Conservation (phyloP, 495 filamentous ascomycete species). For the Aspergillus sclerotiicarbonarius region DNA sequence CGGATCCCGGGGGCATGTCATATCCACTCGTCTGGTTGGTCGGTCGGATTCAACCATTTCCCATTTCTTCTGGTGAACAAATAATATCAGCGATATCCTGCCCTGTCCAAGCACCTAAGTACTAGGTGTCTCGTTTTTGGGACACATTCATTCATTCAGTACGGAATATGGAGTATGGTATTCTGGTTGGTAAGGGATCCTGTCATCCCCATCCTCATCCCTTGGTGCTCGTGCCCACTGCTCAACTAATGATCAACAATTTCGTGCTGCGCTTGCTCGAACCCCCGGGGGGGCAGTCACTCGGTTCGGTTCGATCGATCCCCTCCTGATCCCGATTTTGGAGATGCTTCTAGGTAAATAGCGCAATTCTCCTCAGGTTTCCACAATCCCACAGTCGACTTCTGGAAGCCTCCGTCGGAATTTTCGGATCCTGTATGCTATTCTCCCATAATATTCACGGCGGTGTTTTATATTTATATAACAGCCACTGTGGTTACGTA, state of each 20-base stretch:
- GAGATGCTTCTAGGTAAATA: neutral
- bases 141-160: too few relatives aligned
- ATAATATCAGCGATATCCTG: too few relatives aligned
- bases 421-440: neutral
- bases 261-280: neutral
- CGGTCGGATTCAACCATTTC: neutral
- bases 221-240: neutral
- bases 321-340: neutral
- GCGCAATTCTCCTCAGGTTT: neutral
- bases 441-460: too few relatives aligned
- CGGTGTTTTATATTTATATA: too few relatives aligned
- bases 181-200: too few relatives aligned
- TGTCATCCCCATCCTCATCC: neutral
- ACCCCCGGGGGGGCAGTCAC: neutral
- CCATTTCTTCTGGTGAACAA: neutral
- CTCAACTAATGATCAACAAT: neutral
- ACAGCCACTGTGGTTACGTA: too few relatives aligned
- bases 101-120: too few relatives aligned
- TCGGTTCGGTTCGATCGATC: constrained; percentile 1
- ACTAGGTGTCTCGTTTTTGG: too few relatives aligned
- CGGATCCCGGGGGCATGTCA: constrained; percentile 9
- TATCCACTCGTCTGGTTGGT: constrained; percentile 7
- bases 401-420: too few relatives aligned
- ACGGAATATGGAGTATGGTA: too few relatives aligned
- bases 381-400: neutral